Percentiles rank a stretch among this genome's conserved stretches.
phyloP scores from a whole-genome alignment of 495 filamentous ascomycete genomes.

The Delitschia confertaspora region DNA sequence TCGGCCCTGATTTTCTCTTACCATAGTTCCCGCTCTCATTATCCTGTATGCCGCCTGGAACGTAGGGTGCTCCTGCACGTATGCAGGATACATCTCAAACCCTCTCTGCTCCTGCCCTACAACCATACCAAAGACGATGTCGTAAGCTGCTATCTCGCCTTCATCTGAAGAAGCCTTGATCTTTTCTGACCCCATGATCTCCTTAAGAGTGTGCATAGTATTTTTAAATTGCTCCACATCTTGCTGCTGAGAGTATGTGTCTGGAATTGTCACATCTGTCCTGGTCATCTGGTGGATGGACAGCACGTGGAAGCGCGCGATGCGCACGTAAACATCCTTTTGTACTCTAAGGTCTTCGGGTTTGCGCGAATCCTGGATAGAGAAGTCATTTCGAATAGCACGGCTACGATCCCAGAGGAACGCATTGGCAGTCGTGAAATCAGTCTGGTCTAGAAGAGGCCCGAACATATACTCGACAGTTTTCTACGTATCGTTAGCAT shows the following conservation, averaged over 20 bases:
- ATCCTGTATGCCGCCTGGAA: no score
- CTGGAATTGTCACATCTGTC: constrained; percentile 40
- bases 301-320: constrained; percentile 83
- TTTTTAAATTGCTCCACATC: constrained; percentile 89
- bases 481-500: constrained; percentile 30
- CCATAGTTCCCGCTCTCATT: no score
- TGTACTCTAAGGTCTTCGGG: constrained; percentile 56
- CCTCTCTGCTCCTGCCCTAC: no score
- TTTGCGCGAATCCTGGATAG: constrained; percentile 69
- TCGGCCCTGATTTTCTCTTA: no score
- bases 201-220: constrained; percentile 64
- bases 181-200: constrained; percentile 70
- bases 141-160: constrained; percentile 83
- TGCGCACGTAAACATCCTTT: constrained; percentile 78
- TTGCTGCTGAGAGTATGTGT: constrained; percentile 74
- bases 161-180: constrained; percentile 59
- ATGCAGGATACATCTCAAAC: no score
- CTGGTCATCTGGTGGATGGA: constrained; percentile 75
- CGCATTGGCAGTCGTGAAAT: constrained; percentile 63
- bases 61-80: no score
- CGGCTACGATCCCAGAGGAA: constrained; percentile 93
- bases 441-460: constrained; percentile 56
- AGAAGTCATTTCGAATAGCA: constrained; percentile 88
- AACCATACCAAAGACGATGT: constrained; percentile 75
- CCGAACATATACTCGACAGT: constrained; percentile 78